Percentiles rank a stretch among this genome's conserved stretches.
Conservation (phyloP, 2,329 filamentous ascomycete species). For the Colletotrichum shisoi region DNA sequence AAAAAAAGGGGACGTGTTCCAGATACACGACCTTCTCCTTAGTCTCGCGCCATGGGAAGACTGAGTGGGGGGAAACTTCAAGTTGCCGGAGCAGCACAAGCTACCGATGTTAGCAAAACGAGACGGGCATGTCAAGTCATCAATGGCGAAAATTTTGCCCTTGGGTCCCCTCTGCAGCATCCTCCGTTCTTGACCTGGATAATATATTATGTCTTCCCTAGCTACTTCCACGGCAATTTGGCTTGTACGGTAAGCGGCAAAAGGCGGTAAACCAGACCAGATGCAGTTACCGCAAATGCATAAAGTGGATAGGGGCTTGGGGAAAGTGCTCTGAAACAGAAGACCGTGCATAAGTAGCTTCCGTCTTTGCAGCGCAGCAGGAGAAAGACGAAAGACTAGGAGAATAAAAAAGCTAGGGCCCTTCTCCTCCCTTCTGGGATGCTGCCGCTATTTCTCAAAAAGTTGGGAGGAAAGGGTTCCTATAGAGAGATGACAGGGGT, state of each 20-base stretch:
- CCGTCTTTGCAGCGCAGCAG: neutral
- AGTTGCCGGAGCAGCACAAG: conserved; percentile 30
- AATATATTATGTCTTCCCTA: conserved; percentile 12
- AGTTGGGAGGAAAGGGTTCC: no score
- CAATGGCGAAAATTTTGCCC: neutral
- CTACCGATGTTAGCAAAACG: neutral
- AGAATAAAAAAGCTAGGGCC: no score
- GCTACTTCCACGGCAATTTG: neutral
- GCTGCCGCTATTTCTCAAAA: no score
- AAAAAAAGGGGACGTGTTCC: conserved; percentile 23
- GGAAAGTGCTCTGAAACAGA: conserved; percentile 28
- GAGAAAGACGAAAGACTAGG: no score
- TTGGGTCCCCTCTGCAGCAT: no score
- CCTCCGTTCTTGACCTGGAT: conserved; percentile 2
- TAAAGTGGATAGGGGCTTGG: conserved; percentile 13
- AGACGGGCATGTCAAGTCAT: conserved; percentile 3
- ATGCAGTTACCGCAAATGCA: conserved; percentile 18
- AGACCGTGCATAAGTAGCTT: conserved; percentile 30
- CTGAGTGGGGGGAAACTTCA: neutral
- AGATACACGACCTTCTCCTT: conserved; percentile 26
- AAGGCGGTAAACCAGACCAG: conserved; percentile 24
- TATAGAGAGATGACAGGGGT: no score
- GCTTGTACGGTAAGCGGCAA: conserved; percentile 10
- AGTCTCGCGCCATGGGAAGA: no score
- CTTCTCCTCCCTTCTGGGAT: neutral